Conservation (phyloP, 2,329 filamentous ascomycete species). For the Pseudocercospora cruenta region DNA sequence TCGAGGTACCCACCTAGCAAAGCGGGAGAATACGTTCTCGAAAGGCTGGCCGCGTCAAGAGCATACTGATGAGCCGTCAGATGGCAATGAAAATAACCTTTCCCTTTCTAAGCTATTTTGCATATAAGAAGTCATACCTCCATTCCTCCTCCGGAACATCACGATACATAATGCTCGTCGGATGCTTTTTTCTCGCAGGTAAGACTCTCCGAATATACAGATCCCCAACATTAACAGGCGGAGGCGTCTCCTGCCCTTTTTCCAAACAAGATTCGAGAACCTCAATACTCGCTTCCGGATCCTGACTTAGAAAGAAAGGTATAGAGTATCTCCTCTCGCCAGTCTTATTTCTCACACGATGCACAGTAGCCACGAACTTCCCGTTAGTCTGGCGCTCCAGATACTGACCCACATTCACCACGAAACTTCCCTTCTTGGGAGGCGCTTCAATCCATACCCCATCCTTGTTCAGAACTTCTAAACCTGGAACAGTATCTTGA, state of each 20-base stretch:
- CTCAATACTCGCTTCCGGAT: conserved; percentile 40
- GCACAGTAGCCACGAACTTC: conserved; percentile 46
- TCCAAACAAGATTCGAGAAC: conserved; percentile 38
- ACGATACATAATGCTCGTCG: conserved; percentile 43
- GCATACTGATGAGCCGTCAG: neutral
- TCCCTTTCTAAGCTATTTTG: neutral
- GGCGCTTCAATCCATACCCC: conserved; percentile 47
- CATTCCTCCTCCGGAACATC: conserved; percentile 42
- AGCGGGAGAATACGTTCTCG: conserved; percentile 45
- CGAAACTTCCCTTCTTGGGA: conserved; percentile 42
- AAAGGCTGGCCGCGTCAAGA: conserved; percentile 34
- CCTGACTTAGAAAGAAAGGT: conserved; percentile 47
- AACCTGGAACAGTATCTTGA: conserved; percentile 36
- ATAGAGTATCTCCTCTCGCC: conserved; percentile 46
- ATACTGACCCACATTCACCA: conserved; percentile 49
- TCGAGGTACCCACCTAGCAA: conserved; percentile 40
- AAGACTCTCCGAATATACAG: conserved; percentile 41
- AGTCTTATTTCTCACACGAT: conserved; percentile 46
- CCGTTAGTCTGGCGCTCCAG: conserved; percentile 48
- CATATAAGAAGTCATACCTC: conserved; percentile 31
- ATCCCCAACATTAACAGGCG: conserved; percentile 26
- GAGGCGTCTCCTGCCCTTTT: conserved; percentile 25
- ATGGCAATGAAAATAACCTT: neutral
- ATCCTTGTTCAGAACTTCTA: conserved; percentile 49
- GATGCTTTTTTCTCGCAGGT: conserved; percentile 43